phyloP scores from a whole-genome alignment of 2,329 filamentous ascomycete species.

The Tolypocladium guangdongense region DNA sequence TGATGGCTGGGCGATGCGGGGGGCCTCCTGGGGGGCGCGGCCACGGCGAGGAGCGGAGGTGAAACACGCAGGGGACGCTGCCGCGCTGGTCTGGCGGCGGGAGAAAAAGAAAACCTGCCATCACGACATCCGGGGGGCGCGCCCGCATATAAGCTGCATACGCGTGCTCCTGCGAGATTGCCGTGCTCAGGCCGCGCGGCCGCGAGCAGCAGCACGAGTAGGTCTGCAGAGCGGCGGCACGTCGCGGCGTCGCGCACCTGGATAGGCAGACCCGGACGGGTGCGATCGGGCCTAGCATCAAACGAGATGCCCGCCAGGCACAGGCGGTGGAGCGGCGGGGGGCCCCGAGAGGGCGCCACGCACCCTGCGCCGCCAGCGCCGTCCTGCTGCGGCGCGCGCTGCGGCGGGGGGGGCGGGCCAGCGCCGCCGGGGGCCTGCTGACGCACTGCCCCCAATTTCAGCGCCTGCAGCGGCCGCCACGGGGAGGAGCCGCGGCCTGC shows the following conservation, averaged over 20 bases:
- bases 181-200: too few species aligned
- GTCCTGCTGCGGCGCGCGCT: too few species aligned
- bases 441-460: neutral
- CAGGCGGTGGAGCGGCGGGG: too few species aligned
- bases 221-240: too few species aligned
- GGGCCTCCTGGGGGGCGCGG: neutral
- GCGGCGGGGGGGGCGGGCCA: too few species aligned
- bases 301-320: neutral
- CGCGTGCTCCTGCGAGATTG: too few species aligned
- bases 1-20: constrained; percentile 3
- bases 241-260: neutral
- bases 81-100: neutral
- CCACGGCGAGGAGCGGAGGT: neutral
- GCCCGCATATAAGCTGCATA: neutral
- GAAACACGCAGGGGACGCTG: neutral
- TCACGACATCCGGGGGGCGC: neutral
- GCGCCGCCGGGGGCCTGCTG: too few species aligned
- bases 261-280: neutral
- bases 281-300: neutral
- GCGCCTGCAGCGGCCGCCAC: neutral
- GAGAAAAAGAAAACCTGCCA: neutral
- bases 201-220: too few species aligned
- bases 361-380: too few species aligned
- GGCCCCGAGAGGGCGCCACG: too few species aligned
- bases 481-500: neutral